Conservation (phyloP, 352 stramenopile genomes). For the Globisporangium rhizosaccharum region DNA sequence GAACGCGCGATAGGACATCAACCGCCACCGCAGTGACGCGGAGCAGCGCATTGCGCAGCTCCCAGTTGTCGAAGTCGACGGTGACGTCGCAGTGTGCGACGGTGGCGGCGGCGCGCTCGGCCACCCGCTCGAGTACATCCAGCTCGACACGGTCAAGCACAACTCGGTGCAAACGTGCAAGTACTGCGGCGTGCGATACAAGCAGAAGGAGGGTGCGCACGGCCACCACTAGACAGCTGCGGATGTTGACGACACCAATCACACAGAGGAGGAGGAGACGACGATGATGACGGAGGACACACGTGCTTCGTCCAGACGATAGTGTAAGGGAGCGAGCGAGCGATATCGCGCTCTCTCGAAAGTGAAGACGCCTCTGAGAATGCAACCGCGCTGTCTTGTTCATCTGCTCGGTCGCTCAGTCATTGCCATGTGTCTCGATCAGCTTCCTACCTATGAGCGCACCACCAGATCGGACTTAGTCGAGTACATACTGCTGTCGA, state of each 20-base stretch:
- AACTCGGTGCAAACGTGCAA: slow-evolving; percentile 82
- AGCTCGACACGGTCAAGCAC: slow-evolving; percentile 83
- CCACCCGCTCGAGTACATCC: slow-evolving; percentile 96
- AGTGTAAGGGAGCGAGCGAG: background rate
- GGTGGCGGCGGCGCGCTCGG: slow-evolving; percentile 94
- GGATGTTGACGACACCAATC: background rate
- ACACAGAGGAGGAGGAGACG: no score
- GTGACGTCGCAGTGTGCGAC: slow-evolving; percentile 92
- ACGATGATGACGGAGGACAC: no score
- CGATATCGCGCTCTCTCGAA: background rate
- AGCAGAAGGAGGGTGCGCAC: slow-evolving; percentile 75
- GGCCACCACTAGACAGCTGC: slow-evolving; percentile 37
- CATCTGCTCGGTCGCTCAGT: background rate
- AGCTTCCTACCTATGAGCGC: no score
- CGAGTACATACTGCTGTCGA: no score
- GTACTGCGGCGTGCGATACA: slow-evolving; percentile 92
- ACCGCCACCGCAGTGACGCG: slow-evolving; percentile 86
- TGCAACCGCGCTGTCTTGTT: background rate
- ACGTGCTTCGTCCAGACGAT: background rate
- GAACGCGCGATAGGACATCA: slow-evolving; percentile 43
- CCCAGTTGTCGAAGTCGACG: slow-evolving; percentile 89
- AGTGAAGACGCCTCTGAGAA: background rate
- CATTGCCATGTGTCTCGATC: no score
- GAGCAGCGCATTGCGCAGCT: slow-evolving; percentile 86
- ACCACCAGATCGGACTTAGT: no score